These are phyloP conservation scores for Beauveria bassiana DNA, from an alignment of 2,329 filamentous ascomycete species.

Conservation along the genomic window DNA sequence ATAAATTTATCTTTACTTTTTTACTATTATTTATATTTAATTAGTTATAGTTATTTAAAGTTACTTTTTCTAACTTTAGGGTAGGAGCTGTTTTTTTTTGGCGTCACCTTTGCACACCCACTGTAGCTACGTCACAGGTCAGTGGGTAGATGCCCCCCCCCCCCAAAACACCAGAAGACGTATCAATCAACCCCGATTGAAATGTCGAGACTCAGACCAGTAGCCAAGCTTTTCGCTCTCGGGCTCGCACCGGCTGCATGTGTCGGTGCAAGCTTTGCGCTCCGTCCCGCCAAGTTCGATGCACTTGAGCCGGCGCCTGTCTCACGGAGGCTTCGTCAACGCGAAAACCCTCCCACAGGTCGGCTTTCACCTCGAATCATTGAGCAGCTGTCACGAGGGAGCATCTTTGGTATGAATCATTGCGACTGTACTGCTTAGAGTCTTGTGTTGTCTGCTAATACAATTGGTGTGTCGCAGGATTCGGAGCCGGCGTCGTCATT, in stretches of 20 bases:
- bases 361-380: constrained; percentile 26
- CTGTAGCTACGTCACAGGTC: background rate
- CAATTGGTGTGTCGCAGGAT: constrained; percentile 34
- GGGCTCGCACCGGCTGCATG: constrained; percentile 23
- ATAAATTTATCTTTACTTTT: no score
- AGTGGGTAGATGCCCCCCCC: background rate
- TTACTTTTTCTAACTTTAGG: no score
- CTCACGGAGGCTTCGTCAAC: constrained; percentile 12
- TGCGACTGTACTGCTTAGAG: background rate
- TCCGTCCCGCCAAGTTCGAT: constrained; percentile 22
- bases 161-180: background rate
- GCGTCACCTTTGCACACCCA: no score
- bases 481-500: constrained; percentile 56
- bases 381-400: constrained; percentile 46
- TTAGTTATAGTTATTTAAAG: no score
- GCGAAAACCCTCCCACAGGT: constrained; percentile 9
- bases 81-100: no score
- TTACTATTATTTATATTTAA: no score
- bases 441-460: background rate
- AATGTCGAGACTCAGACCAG: constrained; percentile 6
- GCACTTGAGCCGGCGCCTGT: constrained; percentile 16
- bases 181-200: background rate
- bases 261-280: constrained; percentile 19
- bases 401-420: constrained; percentile 37
- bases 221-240: constrained; percentile 11